Conservation (phyloP, 2,329 filamentous ascomycete genomes). For the Tolypocladium sp. region DNA sequence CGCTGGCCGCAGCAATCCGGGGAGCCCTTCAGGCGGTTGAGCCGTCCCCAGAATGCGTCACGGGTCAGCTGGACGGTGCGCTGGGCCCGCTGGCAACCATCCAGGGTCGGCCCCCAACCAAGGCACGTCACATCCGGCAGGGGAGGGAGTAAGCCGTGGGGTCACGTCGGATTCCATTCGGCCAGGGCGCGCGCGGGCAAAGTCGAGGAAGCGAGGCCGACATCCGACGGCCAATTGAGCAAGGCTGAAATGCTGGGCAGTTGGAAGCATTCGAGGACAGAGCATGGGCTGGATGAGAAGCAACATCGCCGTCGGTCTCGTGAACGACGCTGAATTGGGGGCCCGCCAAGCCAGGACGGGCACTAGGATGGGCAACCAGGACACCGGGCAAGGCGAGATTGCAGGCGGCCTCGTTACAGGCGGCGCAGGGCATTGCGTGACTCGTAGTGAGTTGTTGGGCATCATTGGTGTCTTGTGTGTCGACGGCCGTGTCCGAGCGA, state of each 20-base stretch:
- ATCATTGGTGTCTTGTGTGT: background rate
- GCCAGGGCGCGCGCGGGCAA: background rate
- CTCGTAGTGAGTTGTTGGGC: background rate
- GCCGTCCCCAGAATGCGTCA: constrained; percentile 2
- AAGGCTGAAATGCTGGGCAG: background rate
- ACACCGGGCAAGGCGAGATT: background rate
- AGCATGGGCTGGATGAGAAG: background rate
- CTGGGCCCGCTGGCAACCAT: constrained; percentile 6
- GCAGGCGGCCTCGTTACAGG: background rate
- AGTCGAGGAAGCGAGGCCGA: background rate
- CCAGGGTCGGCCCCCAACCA: background rate
- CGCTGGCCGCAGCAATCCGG: background rate
- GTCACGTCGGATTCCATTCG: background rate
- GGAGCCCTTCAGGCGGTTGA: background rate
- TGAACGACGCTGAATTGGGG: background rate
- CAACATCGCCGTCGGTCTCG: background rate
- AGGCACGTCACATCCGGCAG: background rate
- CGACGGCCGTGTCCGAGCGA: background rate
- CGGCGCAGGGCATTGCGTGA: background rate
- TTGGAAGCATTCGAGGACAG: background rate
- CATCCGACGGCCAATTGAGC: background rate
- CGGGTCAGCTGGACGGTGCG: constrained; percentile 9
- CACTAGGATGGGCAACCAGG: too few species aligned
- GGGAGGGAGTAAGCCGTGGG: background rate
- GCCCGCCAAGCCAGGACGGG: background rate